Base-by-base conservation (phyloP, 2,329 filamentous ascomycete species). In the Pseudogymnoascus sp. region DNA sequence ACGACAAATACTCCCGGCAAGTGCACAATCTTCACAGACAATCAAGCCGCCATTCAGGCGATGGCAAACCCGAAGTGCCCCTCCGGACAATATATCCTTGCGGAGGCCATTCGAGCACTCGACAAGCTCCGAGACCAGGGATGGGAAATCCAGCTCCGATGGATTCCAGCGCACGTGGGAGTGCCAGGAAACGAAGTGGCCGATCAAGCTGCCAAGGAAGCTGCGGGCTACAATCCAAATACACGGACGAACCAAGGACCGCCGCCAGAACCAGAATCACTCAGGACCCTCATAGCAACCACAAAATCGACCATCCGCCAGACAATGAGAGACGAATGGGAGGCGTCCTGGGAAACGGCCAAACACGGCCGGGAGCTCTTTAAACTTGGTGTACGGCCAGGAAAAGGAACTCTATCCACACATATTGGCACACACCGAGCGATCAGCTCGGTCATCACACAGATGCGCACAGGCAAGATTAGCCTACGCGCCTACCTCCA, bases 401-500 rank as follows among this genome's bases (percentile, higher is more conserved):
- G 66, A 61, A 61, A 61, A 41, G 62, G 22, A 16, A 24, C 50
- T 8, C 53, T 61, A 14, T 28, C 59, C 11, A 56, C 60, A 62
- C 60, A 67, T 50, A 62, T 22, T 31, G 59, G 35, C 46, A 41
- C 59, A 59, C 62, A 66, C 40, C 66, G 66, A 65, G 65, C 65
- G 33, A 69, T 70, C 33, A 72, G 68, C 67, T 71, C 68, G 4
- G 64, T 67, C 6, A 68, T 72, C 59, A 70, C 66, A 61, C 61
- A 38, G 68, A 67, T 33, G 31, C 31, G 31, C 8, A 33, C 31
- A 33, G 31, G 67, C 31, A 72, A 72, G 66, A 72, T 72, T 40
- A 63, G 68, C 64, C 70, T 33, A 12, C 66, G 66, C 11, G 67
- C 64, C 2, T 74, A 73, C 64, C 70, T 73, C 65, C 65, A 73